Base-by-base conservation (phyloP, 1,284 basidiomycete species). In the Sphagnurus paluster region DNA sequence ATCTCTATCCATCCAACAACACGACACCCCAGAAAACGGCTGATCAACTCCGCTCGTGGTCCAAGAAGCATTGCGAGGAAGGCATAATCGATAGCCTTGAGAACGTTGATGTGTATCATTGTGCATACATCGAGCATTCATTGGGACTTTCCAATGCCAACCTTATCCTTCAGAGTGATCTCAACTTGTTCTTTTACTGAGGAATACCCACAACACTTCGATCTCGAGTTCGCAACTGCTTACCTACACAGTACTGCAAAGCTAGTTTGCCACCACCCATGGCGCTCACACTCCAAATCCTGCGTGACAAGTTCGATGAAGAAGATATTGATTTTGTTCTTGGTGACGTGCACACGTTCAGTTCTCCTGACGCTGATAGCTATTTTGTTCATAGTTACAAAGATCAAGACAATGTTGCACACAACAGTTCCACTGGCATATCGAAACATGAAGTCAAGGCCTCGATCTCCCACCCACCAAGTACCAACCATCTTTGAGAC, bases 1-100 rank as follows among this genome's bases (percentile, higher is more conserved):
- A 49, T 1, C 19, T 55, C 2, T 55, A 55, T 21, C 44, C 42
- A 3, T 52, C 50, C 7, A 47, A 38, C 19, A 46, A 47, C 29
- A 17, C 11, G 2, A 26, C 34, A 1, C 43, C 37, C 0, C 14
- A 14, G 2, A 11, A 29, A 7, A 28, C 39, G 1, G 23, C 39
- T 4, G 46, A 47, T 2, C 3, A 11, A 8, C 26, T 47, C 2
- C 13, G 25, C 9, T 3, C 9, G 6, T 47, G 46, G 46, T 23
- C 28, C 10, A 30, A 42, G 5, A 21, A 14, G 6, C 46, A 47
- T 35, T 16, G 39, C 2, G 26, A 42, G 3, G 2, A 19, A 2
- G 26, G 21, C 5, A 9, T 5, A 3, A 37, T 44, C 17, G 11
- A 2, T 4, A 6, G 16, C 8, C 13, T 37, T 19, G 34, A 37